A percentile compares a stretch with the other conserved stretches of the same genome.
Conservation (phyloP, 2,329 filamentous ascomycete species). For the Boeremia lycopersici region DNA sequence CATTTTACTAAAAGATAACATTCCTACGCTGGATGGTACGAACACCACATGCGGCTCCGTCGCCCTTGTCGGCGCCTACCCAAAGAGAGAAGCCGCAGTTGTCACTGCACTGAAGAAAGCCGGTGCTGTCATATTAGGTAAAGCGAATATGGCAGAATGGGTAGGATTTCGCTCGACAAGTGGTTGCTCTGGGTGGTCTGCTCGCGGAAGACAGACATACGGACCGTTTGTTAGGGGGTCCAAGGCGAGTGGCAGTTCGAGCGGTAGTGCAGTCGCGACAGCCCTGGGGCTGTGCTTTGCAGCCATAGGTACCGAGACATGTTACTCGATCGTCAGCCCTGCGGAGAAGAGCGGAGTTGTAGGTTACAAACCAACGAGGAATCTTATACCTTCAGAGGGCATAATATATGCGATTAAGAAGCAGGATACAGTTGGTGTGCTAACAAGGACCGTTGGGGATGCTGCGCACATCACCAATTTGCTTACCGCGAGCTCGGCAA, state of each 20-base stretch:
- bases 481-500: constrained; percentile 46
- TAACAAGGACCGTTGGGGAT: constrained; percentile 59
- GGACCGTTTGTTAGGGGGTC: constrained; percentile 63
- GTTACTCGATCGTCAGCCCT: constrained; percentile 22
- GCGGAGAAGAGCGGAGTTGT: constrained; percentile 25
- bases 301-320: constrained; percentile 61
- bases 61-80: constrained; percentile 61
- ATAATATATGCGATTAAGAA: constrained; percentile 64
- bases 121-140: constrained; percentile 67
- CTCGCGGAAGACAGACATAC: constrained; percentile 64
- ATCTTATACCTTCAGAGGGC: constrained; percentile 62
- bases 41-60: constrained; percentile 60
- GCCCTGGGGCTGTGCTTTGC: constrained; percentile 63
- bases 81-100: constrained; percentile 62
- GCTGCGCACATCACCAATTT: constrained; percentile 46
- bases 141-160: constrained; percentile 67
- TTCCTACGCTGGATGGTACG: constrained; percentile 52
- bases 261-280: constrained; percentile 63
- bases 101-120: constrained; percentile 61
- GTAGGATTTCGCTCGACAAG: constrained; percentile 63
- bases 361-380: constrained; percentile 40
- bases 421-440: constrained; percentile 59
- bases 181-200: constrained; percentile 64
- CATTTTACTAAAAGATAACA: constrained; percentile 67
- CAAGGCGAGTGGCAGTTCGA: constrained; percentile 66